These are phyloP conservation scores for Malus fusca DNA, from an alignment of 306 rosid species.

Conservation along the genomic window DNA sequence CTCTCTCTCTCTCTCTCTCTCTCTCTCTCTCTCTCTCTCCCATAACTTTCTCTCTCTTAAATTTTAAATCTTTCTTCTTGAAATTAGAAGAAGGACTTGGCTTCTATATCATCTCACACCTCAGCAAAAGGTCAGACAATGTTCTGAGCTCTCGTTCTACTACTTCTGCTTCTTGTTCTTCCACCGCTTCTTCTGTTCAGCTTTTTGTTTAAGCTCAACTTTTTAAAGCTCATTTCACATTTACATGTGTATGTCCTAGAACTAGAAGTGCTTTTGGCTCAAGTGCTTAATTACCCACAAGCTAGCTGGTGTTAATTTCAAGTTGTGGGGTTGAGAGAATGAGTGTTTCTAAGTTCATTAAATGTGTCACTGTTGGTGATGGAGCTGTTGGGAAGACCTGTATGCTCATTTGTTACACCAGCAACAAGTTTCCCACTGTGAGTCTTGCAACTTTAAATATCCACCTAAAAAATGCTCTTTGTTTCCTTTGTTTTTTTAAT, in stretches of 20 bases:
- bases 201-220: slow-evolving; percentile 9
- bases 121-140: slow-evolving; percentile 12
- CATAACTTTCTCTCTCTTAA: slow-evolving; percentile 21
- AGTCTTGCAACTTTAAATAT: slow-evolving; percentile 1
- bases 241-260: not conserved
- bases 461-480: slow-evolving; percentile 6
- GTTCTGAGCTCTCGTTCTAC: not conserved
- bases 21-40: slow-evolving; percentile 19
- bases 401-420: slow-evolving; percentile 97
- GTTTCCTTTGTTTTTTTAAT: not conserved
- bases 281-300: not conserved
- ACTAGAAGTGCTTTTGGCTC: not conserved
- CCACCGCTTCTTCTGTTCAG: not conserved
- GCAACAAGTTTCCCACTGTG: slow-evolving; percentile 96
- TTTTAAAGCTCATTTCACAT: slow-evolving; percentile 6
- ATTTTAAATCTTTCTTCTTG: slow-evolving; percentile 25
- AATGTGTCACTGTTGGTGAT: slow-evolving; percentile 98
- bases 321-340: slow-evolving; percentile 34
- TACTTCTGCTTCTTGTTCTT: slow-evolving; percentile 3
- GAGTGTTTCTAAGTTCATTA: slow-evolving; percentile 96
- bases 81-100: slow-evolving; percentile 17
- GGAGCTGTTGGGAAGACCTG: slow-evolving; percentile 99
- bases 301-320: slow-evolving; percentile 2
- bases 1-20: slow-evolving; percentile 20
- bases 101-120: slow-evolving; percentile 18